Base-by-base conservation (phyloP, 2,329 filamentous ascomycete species). In the Neofusicoccum cordaticola region DNA sequence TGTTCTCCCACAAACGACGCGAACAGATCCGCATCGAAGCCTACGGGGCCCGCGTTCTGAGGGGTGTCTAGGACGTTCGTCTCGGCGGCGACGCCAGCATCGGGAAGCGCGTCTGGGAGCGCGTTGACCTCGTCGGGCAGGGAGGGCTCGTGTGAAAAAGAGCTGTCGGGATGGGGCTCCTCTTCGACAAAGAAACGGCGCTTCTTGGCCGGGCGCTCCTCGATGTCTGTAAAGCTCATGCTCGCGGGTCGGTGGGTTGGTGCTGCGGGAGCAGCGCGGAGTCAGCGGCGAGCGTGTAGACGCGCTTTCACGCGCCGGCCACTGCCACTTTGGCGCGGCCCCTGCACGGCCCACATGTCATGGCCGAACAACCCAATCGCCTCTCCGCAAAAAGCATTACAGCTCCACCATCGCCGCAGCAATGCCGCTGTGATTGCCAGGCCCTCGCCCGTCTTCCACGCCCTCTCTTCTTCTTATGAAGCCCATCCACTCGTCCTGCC, bases 121-220 rank as follows among this genome's bases (percentile, higher is more conserved):
- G 74, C 70, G 57, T 73, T 67, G 19, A 69, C 51, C 42, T 75
- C 70, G 56, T 77, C 72, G n/a, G 72, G 72, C 17, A 72, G 70
- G 19, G 74, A 74, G 2, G 74, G 68, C 51, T 74, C 71, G 27
- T 67, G 64, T 9, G 63, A 67, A 35, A 68, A 22, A 12, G 47
- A 37, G 12, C 13, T 19, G 50, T 58, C 57, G 48, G 22, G 19
- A 5, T n/a, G 27, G 19, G 64, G 41, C n/a, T 47, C 56, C 11
- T 84, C 81, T 50, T 87, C 84, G 15, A 82, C 79, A 69, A 89
- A 89, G 76, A 88, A 88, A 34, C 86, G 83, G 66, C 85, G 81
- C 75, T 87, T 88, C 75, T 89, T 89, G 27, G 76, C 74, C 4
- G 86, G 87, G 19, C 84, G 78, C 50, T 85, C 80, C 57, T 85